A percentile compares a stretch with the other conserved stretches of the same genome.
These are phyloP conservation scores for Sugiyamaella castrensis DNA, from an alignment of 1,139 yeast species.

Conservation along the genomic window DNA sequence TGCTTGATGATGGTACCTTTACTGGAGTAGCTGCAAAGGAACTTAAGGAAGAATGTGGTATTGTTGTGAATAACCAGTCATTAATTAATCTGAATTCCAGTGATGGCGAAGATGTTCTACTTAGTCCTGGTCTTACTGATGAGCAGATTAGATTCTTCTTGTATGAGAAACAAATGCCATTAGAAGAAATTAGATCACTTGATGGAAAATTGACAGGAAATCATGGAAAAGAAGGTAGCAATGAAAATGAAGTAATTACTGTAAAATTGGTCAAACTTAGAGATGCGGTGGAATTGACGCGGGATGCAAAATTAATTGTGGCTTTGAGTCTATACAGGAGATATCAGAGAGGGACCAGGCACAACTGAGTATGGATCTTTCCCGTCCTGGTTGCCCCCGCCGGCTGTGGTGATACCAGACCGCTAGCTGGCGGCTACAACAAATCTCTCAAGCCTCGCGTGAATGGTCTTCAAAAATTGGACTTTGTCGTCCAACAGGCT, in stretches of 20 bases:
- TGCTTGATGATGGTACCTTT: conserved; percentile 29
- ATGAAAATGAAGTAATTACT: conserved; percentile 24
- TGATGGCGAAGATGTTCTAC: conserved; percentile 13
- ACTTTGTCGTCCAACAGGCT: too few species aligned
- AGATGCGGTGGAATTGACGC: conserved; percentile 10
- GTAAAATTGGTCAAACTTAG: conserved; percentile 20
- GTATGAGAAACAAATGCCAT: conserved; percentile 17
- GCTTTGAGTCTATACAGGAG: conserved; percentile 22
- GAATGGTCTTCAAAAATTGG: too few species aligned
- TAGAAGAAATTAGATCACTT: conserved; percentile 19
- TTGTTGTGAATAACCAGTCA: conserved; percentile 16
- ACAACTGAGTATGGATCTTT: too few species aligned
- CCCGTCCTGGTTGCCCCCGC: too few species aligned
- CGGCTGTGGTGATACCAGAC: too few species aligned
- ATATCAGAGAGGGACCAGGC: neutral
- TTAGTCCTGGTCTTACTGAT: conserved; percentile 27
- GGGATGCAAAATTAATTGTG: conserved; percentile 25
- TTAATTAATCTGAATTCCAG: conserved; percentile 19
- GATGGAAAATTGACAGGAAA: conserved; percentile 23
- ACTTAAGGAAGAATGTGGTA: conserved; percentile 30
- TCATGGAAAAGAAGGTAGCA: conserved; percentile 9
- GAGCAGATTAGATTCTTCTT: conserved; percentile 23
- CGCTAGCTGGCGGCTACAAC: too few species aligned
- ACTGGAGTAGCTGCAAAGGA: conserved; percentile 29
- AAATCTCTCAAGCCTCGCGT: too few species aligned